Base-by-base conservation (phyloP, 2,329 filamentous ascomycete species). In the Hypoxylon sp. region DNA sequence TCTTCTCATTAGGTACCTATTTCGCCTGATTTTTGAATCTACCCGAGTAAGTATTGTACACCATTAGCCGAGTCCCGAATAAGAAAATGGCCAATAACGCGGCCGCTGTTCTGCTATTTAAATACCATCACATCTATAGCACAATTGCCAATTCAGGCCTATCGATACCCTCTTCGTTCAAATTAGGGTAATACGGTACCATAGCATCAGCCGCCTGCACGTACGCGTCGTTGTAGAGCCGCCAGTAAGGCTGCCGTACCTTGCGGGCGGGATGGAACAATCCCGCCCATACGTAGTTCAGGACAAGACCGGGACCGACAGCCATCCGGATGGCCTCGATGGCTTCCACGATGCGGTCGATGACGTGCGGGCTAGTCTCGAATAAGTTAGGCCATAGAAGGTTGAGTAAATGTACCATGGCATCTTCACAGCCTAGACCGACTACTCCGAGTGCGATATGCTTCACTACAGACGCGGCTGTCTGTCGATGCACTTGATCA, bases 261-360 rank as follows among this genome's bases (percentile, higher is more conserved):
- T 98, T 98, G 69, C 96, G 88, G 2, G 96, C 96, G 0, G 96
- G 95, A 78, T 99, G 97, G 86, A 99, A 99, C 17, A 99, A 85
- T 17, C 96, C 96, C 0, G 96, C 95, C 94, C 94, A 98, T 66
- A 98, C 91, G 79, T 99, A 99, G 82, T 99, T 99, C 87, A 99
- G 91, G 36, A 98, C 93, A 21, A 97, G 84, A 2, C 96, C 96
- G 0, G 94, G 93, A 0, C 96, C 96, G 48, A 98, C 91, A 0
- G 95, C 94, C 85, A 98, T 93, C 51, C 96, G 90, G 69, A 99
- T 93, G 41, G 94, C 96, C 80, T 98, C 96, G 72, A 99, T 97
- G 55, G 97, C 96, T 80, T 99, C 97, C 70, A 99, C 92, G 73
- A 99, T 97, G 48, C 96, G 90, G 81, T 99, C 96, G 75, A 99